A percentile compares a stretch with the other conserved stretches of the same genome.
These are phyloP conservation scores for Silene vulgaris DNA, from an alignment of 179 eudicot genomes.

Conservation along the genomic window DNA sequence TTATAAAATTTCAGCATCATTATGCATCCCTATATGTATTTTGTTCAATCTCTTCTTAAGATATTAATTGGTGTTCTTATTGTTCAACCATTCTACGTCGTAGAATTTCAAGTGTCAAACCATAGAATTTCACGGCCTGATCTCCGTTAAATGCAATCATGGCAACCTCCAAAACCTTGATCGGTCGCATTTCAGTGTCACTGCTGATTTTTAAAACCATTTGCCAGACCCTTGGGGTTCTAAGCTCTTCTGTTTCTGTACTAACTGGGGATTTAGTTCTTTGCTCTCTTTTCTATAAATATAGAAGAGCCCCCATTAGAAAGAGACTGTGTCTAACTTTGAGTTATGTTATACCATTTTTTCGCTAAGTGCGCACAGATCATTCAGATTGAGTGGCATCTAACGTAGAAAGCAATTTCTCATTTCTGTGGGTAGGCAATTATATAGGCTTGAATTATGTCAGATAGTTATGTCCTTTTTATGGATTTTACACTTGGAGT, in stretches of 20 bases:
- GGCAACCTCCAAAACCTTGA: background rate
- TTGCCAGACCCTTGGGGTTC: background rate
- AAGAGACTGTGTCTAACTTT: background rate
- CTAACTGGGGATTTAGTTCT: background rate
- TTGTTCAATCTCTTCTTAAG: background rate
- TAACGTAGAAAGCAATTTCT: background rate
- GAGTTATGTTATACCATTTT: background rate
- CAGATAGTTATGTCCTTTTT: background rate
- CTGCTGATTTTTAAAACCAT: background rate
- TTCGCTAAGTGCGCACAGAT: background rate
- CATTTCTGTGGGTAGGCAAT: background rate
- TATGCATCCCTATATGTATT: background rate
- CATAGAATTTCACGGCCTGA: background rate
- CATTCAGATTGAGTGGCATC: background rate
- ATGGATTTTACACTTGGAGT: background rate
- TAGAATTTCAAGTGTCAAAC: background rate
- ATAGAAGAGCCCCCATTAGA: background rate
- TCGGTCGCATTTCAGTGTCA: background rate
- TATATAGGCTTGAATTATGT: conserved; percentile 2
- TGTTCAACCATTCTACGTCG: background rate
- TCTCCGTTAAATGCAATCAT: background rate
- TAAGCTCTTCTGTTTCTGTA: background rate
- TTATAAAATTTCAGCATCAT: background rate
- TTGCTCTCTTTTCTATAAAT: background rate
- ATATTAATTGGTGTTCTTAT: background rate